Evolutionary conservation across 2,329 filamentous ascomycete genomes (phyloP), one percentile per base, ranked within the genome.

Genomic region (Metarhizium humberi): DNA sequence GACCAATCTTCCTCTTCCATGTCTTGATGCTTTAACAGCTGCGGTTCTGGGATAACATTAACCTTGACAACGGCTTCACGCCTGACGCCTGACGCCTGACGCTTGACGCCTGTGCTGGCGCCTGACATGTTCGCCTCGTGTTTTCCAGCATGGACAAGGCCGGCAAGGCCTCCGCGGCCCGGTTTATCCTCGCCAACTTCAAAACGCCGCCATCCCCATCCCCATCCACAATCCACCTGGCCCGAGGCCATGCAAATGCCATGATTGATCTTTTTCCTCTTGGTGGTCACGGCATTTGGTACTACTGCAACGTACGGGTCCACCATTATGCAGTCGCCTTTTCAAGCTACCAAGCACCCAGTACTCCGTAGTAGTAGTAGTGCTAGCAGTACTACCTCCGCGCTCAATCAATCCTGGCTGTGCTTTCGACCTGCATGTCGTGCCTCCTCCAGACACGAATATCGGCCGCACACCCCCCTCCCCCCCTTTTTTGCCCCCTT

Each of bases 361-460:
- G 20, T 25, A 25, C 20, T 25, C 20, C 20, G 20, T 25, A 25
- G 20, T 25, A 25, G 20, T 25, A 7, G 32, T 7, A 34, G 32
- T 34, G 10, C 7, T 34, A 34, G 7, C 32, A 8, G 7, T 34
- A 34, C 32, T 34, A 8, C 32, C 7, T 34, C 6, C 36, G 34
- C 45, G 54, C 50, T 36, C 34, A 50, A 8, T 11, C 32, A 34
- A 7, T 29, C 55, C 51, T 50, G 55, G 51, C 55, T 51, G 51
- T 56, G 55, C 55, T 53, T 38, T 51, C 20, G 13, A 42, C 51
- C 32, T 56, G 54, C 54, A 53, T 51, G 30, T 55, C 53, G 25
- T 40, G 46, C 51, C 20, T 54, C 30, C 43, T 29, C 10, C 13
- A 13, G 6, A 34, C 32, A 8, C 10, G 7, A 45, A 45, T 11